A percentile compares a stretch with the other conserved stretches of the same genome.
phyloP scores from a whole-genome alignment of 2,329 filamentous ascomycete genomes.

The Chaetomium globosum region DNA sequence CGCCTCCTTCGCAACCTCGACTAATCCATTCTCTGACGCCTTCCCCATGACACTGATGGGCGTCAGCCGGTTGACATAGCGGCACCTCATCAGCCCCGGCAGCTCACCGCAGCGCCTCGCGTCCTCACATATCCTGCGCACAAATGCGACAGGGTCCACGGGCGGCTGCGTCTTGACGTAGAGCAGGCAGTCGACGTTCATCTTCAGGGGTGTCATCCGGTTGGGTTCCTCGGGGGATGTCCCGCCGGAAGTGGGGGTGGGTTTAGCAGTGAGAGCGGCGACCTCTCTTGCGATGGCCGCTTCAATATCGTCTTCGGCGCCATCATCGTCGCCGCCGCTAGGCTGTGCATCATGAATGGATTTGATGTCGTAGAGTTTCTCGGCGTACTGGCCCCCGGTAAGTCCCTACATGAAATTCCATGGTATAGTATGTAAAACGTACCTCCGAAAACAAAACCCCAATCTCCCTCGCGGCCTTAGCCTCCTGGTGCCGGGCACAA shows the following conservation, averaged over 20 bases:
- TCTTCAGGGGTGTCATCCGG: conserved; percentile 55
- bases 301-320: conserved; percentile 67
- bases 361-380: conserved; percentile 60
- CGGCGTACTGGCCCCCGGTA: conserved; percentile 59
- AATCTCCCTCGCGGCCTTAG: conserved; percentile 69
- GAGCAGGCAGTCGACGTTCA: conserved; percentile 64
- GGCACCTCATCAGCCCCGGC: conserved; percentile 50
- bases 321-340: conserved; percentile 45
- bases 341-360: conserved; percentile 39
- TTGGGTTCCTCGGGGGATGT: conserved; percentile 27
- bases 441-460: conserved; percentile 68
- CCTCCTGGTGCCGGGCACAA: conserved; percentile 71
- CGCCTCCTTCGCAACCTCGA: conserved; percentile 64
- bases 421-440: conserved; percentile 34
- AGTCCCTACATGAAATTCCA: background rate
- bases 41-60: conserved; percentile 59
- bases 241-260: conserved; percentile 34
- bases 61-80: conserved; percentile 62
- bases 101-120: conserved; percentile 48
- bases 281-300: conserved; percentile 72
- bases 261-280: conserved; percentile 57
- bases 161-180: conserved; percentile 62
- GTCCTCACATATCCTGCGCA: conserved; percentile 59
- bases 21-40: conserved; percentile 69
- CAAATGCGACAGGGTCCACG: conserved; percentile 59